A percentile compares a stretch with the other conserved stretches of the same genome.
phyloP scores from a whole-genome alignment of 2,329 filamentous ascomycete genomes.

The Bipolaris gigantea region DNA sequence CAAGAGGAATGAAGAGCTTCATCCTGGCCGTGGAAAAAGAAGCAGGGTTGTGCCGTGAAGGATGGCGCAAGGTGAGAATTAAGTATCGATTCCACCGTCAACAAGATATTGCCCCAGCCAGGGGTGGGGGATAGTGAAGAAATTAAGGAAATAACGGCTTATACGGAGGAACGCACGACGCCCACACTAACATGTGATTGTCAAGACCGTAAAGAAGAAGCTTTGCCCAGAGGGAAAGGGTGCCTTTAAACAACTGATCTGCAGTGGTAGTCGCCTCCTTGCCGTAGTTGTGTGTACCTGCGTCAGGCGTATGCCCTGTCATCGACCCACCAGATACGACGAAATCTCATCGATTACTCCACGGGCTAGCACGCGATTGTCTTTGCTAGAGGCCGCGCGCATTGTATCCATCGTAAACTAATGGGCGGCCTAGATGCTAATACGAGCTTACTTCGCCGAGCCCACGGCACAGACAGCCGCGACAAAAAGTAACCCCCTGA shows the following conservation, averaged over 20 bases:
- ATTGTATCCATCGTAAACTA: constrained; percentile 8
- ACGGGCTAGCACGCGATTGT: constrained; percentile 2
- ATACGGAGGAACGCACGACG: background rate
- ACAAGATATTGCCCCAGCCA: background rate
- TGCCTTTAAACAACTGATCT: constrained; percentile 6
- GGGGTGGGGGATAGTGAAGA: background rate
- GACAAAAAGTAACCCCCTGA: constrained; percentile 3
- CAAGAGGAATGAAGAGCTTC: constrained; percentile 25
- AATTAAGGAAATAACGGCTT: background rate
- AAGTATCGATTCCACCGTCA: background rate
- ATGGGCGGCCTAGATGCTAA: constrained; percentile 4
- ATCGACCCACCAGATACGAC: constrained; percentile 2
- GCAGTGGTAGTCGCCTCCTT: background rate
- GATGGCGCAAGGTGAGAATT: background rate
- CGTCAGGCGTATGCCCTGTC: constrained; percentile 5
- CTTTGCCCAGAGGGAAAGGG: background rate
- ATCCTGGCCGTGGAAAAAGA: constrained; percentile 4
- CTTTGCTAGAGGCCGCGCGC: background rate
- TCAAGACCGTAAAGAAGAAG: background rate
- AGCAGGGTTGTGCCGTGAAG: background rate
- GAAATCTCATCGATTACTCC: constrained; percentile 8
- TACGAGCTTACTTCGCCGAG: constrained; percentile 14
- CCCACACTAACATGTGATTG: background rate
- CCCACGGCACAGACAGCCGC: background rate
- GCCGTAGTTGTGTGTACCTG: constrained; percentile 11